phyloP scores from a whole-genome alignment of 495 filamentous ascomycete species.

The Cenococcum geophilum region DNA sequence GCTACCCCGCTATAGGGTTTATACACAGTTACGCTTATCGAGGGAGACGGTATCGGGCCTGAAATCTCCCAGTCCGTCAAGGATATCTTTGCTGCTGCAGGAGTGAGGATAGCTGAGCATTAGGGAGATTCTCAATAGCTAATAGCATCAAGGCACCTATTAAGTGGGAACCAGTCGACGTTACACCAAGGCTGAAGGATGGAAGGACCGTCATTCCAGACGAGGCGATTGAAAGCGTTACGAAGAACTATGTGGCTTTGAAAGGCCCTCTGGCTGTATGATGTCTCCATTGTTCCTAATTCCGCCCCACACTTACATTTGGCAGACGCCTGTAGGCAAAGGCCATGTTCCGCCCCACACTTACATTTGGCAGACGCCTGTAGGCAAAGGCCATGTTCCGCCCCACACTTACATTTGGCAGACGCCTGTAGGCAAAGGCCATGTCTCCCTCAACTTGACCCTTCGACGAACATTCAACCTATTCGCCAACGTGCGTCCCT shows the following conservation, averaged over 20 bases:
- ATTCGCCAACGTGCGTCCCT: conserved; percentile 97
- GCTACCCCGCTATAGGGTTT: conserved; percentile 58
- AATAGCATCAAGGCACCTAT: conserved; percentile 64
- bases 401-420: conserved; percentile 35
- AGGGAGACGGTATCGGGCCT: conserved; percentile 97
- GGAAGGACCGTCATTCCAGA: conserved; percentile 89
- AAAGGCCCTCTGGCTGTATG: conserved; percentile 95
- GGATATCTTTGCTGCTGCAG: conserved; percentile 92
- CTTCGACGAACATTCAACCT: conserved; percentile 99
- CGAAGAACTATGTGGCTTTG: conserved; percentile 87
- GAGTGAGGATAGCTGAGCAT: conserved; percentile 51
- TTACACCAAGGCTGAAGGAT: conserved; percentile 84
- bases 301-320: conserved; percentile 14
- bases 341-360: conserved; percentile 59
- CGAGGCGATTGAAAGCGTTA: conserved; percentile 83
- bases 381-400: conserved; percentile 88
- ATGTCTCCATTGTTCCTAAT: conserved; percentile 15
- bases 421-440: conserved; percentile 97
- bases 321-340: conserved; percentile 93
- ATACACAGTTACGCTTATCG: conserved; percentile 92
- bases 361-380: conserved; percentile 64
- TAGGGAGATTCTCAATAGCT: background rate
- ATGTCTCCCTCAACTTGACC: conserved; percentile 97
- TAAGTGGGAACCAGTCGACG: conserved; percentile 95
- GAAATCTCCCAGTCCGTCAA: conserved; percentile 97